Percentiles rank a stretch among this genome's conserved stretches.
Conservation (phyloP, 2,329 filamentous ascomycete genomes). For the Colletotrichum tropicicola region DNA sequence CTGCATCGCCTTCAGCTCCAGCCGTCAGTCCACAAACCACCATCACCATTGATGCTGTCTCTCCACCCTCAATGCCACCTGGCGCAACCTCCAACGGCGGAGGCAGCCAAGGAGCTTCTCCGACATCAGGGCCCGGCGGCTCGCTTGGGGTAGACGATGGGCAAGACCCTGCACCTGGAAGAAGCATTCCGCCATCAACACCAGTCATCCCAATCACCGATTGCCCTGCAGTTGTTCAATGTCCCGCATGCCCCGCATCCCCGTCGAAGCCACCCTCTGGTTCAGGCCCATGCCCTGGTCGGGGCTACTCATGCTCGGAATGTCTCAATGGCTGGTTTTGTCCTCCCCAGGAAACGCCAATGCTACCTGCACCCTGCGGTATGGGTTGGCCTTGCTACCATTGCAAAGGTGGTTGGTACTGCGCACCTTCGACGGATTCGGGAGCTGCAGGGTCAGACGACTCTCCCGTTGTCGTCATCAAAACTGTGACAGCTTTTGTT, state of each 20-base stretch:
- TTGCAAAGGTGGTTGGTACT: conserved; percentile 40
- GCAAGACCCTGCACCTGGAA: background rate
- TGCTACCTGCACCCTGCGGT: conserved; percentile 38
- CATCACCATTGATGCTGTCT: background rate
- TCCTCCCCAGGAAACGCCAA: conserved; percentile 41
- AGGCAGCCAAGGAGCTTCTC: background rate
- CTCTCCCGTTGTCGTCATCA: background rate
- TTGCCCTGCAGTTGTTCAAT: conserved; percentile 26
- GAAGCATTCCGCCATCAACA: background rate
- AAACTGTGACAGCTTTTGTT: conserved; percentile 17
- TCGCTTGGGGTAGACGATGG: background rate
- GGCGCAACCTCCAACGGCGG: background rate
- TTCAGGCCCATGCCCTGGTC: conserved; percentile 34
- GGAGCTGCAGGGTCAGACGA: background rate
- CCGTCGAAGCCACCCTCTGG: background rate
- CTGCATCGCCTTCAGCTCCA: background rate
- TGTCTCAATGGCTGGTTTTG: conserved; percentile 43
- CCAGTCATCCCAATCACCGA: conserved; percentile 23
- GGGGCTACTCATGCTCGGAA: conserved; percentile 39
- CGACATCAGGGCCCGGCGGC: background rate
- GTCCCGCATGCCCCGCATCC: conserved; percentile 31
- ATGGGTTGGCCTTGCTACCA: conserved; percentile 43
- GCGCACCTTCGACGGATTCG: conserved; percentile 24
- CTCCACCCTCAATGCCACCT: background rate
- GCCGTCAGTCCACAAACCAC: background rate